Conservation (phyloP, 2,329 filamentous ascomycete species). For the Paracamarosporium sp. region DNA sequence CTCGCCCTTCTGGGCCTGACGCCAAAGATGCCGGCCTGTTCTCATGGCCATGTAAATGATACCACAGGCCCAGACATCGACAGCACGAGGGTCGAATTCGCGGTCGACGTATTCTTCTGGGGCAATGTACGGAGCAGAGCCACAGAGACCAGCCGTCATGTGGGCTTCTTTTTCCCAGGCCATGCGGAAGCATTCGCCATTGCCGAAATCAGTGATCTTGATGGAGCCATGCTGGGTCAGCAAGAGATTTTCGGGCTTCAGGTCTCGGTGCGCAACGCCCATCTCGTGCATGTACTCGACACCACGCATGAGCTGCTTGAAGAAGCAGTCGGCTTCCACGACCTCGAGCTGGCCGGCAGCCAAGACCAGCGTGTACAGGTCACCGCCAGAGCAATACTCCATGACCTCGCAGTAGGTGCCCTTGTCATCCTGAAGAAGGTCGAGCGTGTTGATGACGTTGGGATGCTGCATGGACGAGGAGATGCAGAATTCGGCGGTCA, state of each 20-base stretch:
- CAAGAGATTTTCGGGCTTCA: conserved; percentile 96
- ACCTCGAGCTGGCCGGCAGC: conserved; percentile 91
- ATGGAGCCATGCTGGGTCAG: conserved; percentile 90
- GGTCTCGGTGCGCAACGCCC: conserved; percentile 95
- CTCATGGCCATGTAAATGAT: conserved; percentile 99
- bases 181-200: conserved; percentile 99
- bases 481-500: conserved; percentile 98
- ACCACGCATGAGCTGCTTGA: conserved; percentile 98
- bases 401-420: conserved; percentile 99
- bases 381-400: conserved; percentile 97
- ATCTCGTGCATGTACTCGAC: conserved; percentile 99
- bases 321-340: conserved; percentile 94
- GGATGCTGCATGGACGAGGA: conserved; percentile 95
- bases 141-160: conserved; percentile 96
- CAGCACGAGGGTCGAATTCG: conserved; percentile 96
- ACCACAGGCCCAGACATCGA: conserved; percentile 97
- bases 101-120: conserved; percentile 95
- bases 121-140: conserved; percentile 95
- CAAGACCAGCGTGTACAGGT: conserved; percentile 91
- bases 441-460: conserved; percentile 97
- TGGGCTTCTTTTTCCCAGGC: conserved; percentile 98
- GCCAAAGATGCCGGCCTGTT: conserved; percentile 93
- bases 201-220: conserved; percentile 98
- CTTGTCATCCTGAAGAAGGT: conserved; percentile 93
- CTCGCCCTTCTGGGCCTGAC: conserved; percentile 94